Conservation (phyloP, 1,139 yeast species). For the Lodderomyces parapsilosis region DNA sequence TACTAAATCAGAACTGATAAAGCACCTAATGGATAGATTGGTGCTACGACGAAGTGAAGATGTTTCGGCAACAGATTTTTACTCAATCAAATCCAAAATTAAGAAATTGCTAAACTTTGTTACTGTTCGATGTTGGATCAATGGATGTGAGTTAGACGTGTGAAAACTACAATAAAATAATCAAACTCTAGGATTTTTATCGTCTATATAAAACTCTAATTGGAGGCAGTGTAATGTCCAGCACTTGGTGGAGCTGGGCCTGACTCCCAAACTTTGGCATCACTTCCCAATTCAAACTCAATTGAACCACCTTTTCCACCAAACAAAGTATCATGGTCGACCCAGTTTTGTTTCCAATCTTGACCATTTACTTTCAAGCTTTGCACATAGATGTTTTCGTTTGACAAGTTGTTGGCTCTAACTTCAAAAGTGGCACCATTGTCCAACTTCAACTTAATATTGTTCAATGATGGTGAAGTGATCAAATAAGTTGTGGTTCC, state of each 20-base stretch:
- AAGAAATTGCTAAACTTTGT: slow-evolving; percentile 12
- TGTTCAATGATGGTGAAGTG: slow-evolving; percentile 31
- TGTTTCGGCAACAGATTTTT: slow-evolving; percentile 6
- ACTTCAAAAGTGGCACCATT: slow-evolving; percentile 26
- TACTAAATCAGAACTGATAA: slow-evolving; percentile 13
- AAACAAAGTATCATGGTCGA: slow-evolving; percentile 32
- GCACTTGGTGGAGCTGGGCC: slow-evolving; percentile 27
- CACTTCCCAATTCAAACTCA: slow-evolving; percentile 25
- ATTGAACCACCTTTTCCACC: slow-evolving; percentile 25
- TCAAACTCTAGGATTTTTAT: background rate
- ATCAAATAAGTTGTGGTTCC: slow-evolving; percentile 37
- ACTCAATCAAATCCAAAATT: slow-evolving; percentile 14
- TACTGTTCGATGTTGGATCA: slow-evolving; percentile 11
- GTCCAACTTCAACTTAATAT: slow-evolving; percentile 22
- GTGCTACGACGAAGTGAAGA: slow-evolving; percentile 4
- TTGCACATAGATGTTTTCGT: slow-evolving; percentile 24
- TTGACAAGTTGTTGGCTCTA: slow-evolving; percentile 24
- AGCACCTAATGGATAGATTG: slow-evolving; percentile 13
- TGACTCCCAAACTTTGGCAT: slow-evolving; percentile 13
- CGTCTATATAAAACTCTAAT: background rate
- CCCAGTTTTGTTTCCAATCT: slow-evolving; percentile 28
- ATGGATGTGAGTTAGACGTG: slow-evolving; percentile 11
- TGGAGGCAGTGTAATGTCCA: slow-evolving; percentile 19
- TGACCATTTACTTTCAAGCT: slow-evolving; percentile 29
- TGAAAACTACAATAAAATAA: background rate